Percentiles rank a stretch among this genome's conserved stretches.
These are phyloP conservation scores for Cercospora nicotianae DNA, from an alignment of 2,329 filamentous ascomycete genomes.

Conservation along the genomic window DNA sequence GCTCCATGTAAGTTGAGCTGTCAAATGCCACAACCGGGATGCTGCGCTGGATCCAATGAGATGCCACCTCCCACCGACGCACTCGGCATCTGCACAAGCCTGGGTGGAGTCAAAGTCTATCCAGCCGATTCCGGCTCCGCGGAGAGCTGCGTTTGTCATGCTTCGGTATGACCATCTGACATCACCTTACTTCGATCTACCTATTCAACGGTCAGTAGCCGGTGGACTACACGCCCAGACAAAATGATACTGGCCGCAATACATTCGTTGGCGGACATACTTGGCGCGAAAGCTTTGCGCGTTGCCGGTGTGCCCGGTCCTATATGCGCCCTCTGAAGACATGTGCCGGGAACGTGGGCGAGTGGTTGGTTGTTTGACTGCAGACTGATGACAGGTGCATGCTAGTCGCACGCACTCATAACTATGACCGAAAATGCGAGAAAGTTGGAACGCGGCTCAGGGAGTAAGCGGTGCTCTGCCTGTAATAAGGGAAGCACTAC, in stretches of 20 bases:
- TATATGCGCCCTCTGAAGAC: not conserved
- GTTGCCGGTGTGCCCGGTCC: not conserved
- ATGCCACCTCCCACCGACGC: not conserved
- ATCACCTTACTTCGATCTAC: not conserved
- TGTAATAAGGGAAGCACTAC: not conserved
- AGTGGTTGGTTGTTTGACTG: not conserved
- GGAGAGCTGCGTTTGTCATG: not conserved
- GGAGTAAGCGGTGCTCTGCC: not conserved
- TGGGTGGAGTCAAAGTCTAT: not conserved
- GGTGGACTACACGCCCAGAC: not conserved
- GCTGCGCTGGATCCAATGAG: not conserved
- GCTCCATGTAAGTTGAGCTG: not conserved
- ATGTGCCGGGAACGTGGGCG: not conserved
- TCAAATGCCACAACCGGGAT: not conserved
- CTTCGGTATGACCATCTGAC: not conserved
- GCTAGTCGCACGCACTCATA: not conserved
- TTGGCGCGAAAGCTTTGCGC: not conserved
- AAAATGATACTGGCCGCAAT: not conserved
- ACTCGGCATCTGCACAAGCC: not conserved
- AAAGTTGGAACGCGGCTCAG: not conserved
- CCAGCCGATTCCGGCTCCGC: constrained; percentile 1
- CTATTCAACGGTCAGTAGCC: not conserved
- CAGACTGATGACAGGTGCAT: not conserved
- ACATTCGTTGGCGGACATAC: not conserved
- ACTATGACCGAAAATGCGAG: not conserved